Conservation (phyloP, 2,329 filamentous ascomycete species). For the Cladosporium halotolerans region DNA sequence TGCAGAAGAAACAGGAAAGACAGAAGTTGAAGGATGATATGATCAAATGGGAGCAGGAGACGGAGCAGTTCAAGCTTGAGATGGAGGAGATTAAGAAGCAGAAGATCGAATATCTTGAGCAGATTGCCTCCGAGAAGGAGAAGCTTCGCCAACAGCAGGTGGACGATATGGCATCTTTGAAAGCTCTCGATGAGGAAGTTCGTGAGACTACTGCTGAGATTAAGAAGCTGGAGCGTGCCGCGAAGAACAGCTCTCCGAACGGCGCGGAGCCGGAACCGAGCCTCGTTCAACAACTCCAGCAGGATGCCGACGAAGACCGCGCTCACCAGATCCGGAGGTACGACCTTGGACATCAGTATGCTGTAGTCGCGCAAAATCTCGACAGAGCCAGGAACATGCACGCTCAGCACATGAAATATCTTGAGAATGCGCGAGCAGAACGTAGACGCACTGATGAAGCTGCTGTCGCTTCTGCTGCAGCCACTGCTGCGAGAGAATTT, state of each 20-base stretch:
- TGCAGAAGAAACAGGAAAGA: slow-evolving; percentile 62
- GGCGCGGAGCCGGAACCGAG: slow-evolving; percentile 23
- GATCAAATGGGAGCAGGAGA: slow-evolving; percentile 60
- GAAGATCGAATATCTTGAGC: slow-evolving; percentile 30
- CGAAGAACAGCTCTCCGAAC: slow-evolving; percentile 49
- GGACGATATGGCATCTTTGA: slow-evolving; percentile 42
- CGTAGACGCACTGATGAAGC: slow-evolving; percentile 27
- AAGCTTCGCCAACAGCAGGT: slow-evolving; percentile 32
- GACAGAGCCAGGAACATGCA: slow-evolving; percentile 29
- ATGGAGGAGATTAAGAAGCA: slow-evolving; percentile 36
- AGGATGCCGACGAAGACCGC: slow-evolving; percentile 36
- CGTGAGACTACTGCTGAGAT: slow-evolving; percentile 65
- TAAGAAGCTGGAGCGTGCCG: slow-evolving; percentile 62
- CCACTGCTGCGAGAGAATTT: slow-evolving; percentile 19
- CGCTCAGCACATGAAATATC: slow-evolving; percentile 40
- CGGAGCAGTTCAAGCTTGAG: slow-evolving; percentile 48
- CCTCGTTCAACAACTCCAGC: slow-evolving; percentile 29
- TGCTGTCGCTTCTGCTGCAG: slow-evolving; percentile 19
- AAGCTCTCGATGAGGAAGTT: slow-evolving; percentile 64
- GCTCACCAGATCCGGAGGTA: slow-evolving; percentile 31
- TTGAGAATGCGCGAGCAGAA: slow-evolving; percentile 24
- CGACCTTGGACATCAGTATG: slow-evolving; percentile 28
- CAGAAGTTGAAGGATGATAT: slow-evolving; percentile 65
- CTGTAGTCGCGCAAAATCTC: slow-evolving; percentile 23
- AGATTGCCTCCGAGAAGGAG: slow-evolving; percentile 36